Base-by-base conservation (phyloP, 1,284 basidiomycete genomes). In the Bjerkandera adusta region DNA sequence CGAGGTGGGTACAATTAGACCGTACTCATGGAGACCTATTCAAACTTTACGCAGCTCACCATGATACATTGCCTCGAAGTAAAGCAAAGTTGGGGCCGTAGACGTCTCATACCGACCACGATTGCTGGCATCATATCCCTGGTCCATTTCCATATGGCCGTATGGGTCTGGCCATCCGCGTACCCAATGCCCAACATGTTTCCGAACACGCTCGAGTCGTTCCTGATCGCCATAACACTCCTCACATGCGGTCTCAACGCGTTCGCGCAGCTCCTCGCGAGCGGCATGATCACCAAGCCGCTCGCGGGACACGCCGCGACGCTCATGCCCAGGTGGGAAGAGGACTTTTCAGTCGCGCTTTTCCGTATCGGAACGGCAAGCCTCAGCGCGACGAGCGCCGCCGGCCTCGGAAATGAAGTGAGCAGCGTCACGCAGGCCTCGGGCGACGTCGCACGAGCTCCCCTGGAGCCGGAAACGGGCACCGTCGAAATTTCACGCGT, bases 111-210 rank as follows among this genome's bases (percentile, higher is more conserved):
- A 24, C 83, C 86, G 5, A 87, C 86, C 0, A 72, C 77, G 5
- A 64, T 85, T 22, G 72, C 76, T 37, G 79, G 83, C 8, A 37
- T 79, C 25, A 63, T 84, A 21, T 77, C 77, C 1, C 71, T 89
- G 41, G 18, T 71, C 2, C 85, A 89, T 58, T 88, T 88, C 63
- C 79, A 85, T 57, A 65, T 67, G 27, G 80, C 84, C 12, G 60
- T 86, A 25, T 76, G 77, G 66, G 66, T 72, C 56, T 70, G 69
- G 0, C 46, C 69, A 1, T 56, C 68, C 4, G 66, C 69, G 10
- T 86, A 85, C 57, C 85, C 86, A 0, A 69, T 86, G 11, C 73
- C 88, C 48, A 86, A 84, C 55, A 85, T 84, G 53, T 71, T 86
- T 47, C 83, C 85, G 3, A 84, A 81, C 57, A 63, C 85, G 38